Evolutionary conservation across 495 filamentous ascomycete genomes (phyloP).

Genomic region (Letharia lupina): DNA sequence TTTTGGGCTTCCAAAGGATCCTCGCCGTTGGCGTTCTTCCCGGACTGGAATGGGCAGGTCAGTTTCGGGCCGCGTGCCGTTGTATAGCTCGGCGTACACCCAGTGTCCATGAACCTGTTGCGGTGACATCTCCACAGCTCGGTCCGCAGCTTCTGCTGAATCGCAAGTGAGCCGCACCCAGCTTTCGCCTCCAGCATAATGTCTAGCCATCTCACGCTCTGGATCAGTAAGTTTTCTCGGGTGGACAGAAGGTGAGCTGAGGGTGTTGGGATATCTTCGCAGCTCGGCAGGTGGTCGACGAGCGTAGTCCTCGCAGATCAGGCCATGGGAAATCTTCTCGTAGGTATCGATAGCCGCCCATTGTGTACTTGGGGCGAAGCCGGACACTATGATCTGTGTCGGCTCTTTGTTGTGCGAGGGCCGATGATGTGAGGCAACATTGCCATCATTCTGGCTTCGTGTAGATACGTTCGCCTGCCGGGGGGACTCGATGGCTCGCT

Average conservation of each 20-base stretch:
- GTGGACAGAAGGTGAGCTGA: slow-evolving; percentile 53
- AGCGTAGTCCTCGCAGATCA: slow-evolving; percentile 85
- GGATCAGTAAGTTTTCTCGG: slow-evolving; percentile 52
- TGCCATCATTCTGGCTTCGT: slow-evolving; percentile 18
- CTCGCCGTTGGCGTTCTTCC: slow-evolving; percentile 31
- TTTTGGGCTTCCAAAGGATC: slow-evolving; percentile 15
- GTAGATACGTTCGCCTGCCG: slow-evolving; percentile 40
- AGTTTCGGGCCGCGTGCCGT: slow-evolving; percentile 56
- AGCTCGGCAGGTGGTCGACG: slow-evolving; percentile 53
- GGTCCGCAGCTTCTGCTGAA: slow-evolving; percentile 66
- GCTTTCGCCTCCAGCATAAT: slow-evolving; percentile 66
- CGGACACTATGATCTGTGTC: slow-evolving; percentile 74
- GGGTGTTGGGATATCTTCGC: slow-evolving; percentile 49
- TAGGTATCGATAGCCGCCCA: slow-evolving; percentile 81
- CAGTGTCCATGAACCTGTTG: slow-evolving; percentile 67
- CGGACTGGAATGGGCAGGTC: slow-evolving; percentile 52
- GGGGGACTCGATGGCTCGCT: slow-evolving; percentile 25
- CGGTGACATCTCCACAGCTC: slow-evolving; percentile 65
- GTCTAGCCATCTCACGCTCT: slow-evolving; percentile 67
- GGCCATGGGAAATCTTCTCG: slow-evolving; percentile 59
- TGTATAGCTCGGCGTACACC: slow-evolving; percentile 70
- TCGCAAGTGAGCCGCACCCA: slow-evolving; percentile 95
- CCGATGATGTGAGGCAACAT: slow-evolving; percentile 35
- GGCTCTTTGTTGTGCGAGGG: slow-evolving; percentile 51
- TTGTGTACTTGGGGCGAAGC: slow-evolving; percentile 63